A percentile compares a stretch with the other conserved stretches of the same genome.
phyloP scores from a whole-genome alignment of 805 yeast species.

The Torulaspora franciscae region DNA sequence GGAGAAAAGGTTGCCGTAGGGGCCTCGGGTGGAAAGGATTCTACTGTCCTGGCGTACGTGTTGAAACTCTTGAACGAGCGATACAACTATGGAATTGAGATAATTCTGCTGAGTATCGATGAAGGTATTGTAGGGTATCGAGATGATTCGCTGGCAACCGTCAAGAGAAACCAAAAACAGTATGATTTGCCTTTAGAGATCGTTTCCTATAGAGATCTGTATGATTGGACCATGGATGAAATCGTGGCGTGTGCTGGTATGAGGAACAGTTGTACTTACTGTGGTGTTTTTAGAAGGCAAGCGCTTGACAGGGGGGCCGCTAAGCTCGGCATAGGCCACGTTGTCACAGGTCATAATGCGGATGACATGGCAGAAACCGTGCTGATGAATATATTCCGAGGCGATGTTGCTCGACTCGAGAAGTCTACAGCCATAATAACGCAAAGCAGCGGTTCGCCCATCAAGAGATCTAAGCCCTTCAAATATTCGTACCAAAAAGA shows the following conservation, averaged over 20 bases:
- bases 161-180: slow-evolving; percentile 84
- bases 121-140: slow-evolving; percentile 97
- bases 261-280: slow-evolving; percentile 91
- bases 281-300: slow-evolving; percentile 96
- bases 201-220: slow-evolving; percentile 80
- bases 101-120: slow-evolving; percentile 81
- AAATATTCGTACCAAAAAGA: slow-evolving; percentile 96
- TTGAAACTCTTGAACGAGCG: slow-evolving; percentile 84
- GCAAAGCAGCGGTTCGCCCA: slow-evolving; percentile 75
- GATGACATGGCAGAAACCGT: slow-evolving; percentile 99
- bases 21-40: slow-evolving; percentile 98
- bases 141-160: slow-evolving; percentile 96
- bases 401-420: slow-evolving; percentile 92
- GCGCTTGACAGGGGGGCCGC: slow-evolving; percentile 96
- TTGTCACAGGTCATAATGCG: slow-evolving; percentile 97
- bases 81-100: slow-evolving; percentile 78
- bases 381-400: slow-evolving; percentile 86
- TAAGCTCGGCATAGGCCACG: slow-evolving; percentile 76
- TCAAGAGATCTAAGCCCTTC: slow-evolving; percentile 91
- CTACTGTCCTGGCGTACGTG: slow-evolving; percentile 88
- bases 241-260: slow-evolving; percentile 93
- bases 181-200: slow-evolving; percentile 74
- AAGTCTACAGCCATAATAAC: slow-evolving; percentile 84
- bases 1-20: slow-evolving; percentile 96
- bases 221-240: slow-evolving; percentile 98